Conservation (phyloP, 148 eudicot genomes). For the Hydrangea macrophylla region DNA sequence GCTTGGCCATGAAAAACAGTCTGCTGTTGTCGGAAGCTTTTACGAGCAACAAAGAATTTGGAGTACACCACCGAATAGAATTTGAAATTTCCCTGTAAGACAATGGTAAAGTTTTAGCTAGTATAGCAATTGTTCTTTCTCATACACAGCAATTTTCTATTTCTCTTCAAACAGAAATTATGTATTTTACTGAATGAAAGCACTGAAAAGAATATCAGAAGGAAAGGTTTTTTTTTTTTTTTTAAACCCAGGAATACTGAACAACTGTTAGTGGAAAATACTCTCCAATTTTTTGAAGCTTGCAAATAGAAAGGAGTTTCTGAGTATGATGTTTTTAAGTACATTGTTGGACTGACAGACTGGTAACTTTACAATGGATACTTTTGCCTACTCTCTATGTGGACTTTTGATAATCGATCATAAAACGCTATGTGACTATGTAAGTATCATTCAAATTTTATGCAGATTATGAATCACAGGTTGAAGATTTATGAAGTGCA, state of each 20-base stretch:
- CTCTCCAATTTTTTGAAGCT: too few relatives aligned
- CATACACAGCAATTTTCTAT: background rate
- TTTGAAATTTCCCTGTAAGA: background rate
- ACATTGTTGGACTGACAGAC: too few relatives aligned
- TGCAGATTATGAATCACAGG: background rate
- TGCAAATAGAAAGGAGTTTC: too few relatives aligned
- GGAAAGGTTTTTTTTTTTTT: background rate
- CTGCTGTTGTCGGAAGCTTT: slow-evolving; percentile 44
- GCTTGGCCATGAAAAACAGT: slow-evolving; percentile 38
- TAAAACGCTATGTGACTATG: too few relatives aligned
- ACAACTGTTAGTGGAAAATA: too few relatives aligned
- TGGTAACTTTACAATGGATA: too few relatives aligned
- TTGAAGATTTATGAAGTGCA: background rate
- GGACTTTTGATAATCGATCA: too few relatives aligned
- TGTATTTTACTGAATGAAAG: background rate
- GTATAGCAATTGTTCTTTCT: background rate
- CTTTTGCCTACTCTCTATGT: too few relatives aligned
- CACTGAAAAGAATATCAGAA: background rate
- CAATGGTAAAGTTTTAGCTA: background rate
- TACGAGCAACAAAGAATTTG: slow-evolving; percentile 30
- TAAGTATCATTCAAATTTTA: too few relatives aligned
- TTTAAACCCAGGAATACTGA: background rate
- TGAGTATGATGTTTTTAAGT: too few relatives aligned
- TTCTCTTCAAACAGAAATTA: background rate
- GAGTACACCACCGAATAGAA: slow-evolving; percentile 15